These are phyloP conservation scores for Xylaria sp. DNA, from an alignment of 2,329 filamentous ascomycete species.

Conservation along the genomic window DNA sequence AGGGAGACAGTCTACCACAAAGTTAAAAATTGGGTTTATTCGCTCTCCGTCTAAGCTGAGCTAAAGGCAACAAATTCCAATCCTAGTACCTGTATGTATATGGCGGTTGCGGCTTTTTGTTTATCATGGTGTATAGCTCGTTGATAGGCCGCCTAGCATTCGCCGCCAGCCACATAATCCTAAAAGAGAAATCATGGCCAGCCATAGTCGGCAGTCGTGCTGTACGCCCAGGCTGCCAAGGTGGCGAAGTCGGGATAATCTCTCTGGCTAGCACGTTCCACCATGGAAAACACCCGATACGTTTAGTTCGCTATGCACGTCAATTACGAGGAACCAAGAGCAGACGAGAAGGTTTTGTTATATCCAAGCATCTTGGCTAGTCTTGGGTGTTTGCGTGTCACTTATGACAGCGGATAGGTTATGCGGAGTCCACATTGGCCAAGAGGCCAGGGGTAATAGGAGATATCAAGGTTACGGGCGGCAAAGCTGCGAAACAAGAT, in stretches of 20 bases:
- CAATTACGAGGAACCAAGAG: conserved; percentile 27
- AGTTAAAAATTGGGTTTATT: not conserved
- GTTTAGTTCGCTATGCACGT: conserved; percentile 18
- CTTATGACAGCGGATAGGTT: conserved; percentile 28
- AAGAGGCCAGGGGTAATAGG: conserved; percentile 16
- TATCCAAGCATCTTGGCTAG: conserved; percentile 29
- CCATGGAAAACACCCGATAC: conserved; percentile 18
- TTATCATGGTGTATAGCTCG: conserved; percentile 20
- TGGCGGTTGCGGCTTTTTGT: conserved; percentile 14
- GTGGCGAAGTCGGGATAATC: conserved; percentile 27
- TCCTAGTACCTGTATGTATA: conserved; percentile 5
- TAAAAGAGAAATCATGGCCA: conserved; percentile 23
- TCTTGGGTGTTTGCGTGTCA: conserved; percentile 32
- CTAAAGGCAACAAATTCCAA: conserved; percentile 12
- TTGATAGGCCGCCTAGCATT: conserved; percentile 15
- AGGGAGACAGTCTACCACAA: not conserved
- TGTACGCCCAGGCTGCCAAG: conserved; percentile 33
- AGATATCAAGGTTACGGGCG: conserved; percentile 7
- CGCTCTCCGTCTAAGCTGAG: conserved; percentile 6
- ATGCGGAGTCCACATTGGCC: conserved; percentile 24
- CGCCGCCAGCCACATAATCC: conserved; percentile 33
- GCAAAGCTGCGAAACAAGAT: conserved; percentile 12
- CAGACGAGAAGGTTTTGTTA: conserved; percentile 13
- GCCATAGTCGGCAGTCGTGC: conserved; percentile 26
- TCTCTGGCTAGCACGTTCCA: conserved; percentile 12